Evolutionary conservation across 2,329 filamentous ascomycete species (phyloP), one percentile per base, ranked within the genome.

Genomic region (Xylariaceae sp.): DNA sequence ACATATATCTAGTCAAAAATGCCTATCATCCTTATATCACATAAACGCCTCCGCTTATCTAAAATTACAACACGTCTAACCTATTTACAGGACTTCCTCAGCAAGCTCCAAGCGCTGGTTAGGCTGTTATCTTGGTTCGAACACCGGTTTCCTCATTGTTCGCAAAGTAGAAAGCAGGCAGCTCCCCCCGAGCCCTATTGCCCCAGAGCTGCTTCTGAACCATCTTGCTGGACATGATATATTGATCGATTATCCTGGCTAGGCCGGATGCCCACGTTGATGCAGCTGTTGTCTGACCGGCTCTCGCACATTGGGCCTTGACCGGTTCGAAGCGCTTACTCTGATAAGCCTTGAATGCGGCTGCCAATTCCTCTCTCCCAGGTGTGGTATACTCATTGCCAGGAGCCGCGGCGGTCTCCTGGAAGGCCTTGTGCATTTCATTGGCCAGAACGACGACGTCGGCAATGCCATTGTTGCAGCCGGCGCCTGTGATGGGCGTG

Each of bases 371-470:
- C 16, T n/a, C 6, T 33, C 15, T 21, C 8, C n/a, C 13, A 6
- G 42, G 42, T 21, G 18, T 26, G n/a, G 24, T 23, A 30, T 30
- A 23, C 13, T 11, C 40, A 15, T 42, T 20, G 11, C 21, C 40
- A 7, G 40, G 10, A 15, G 15, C 9, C 9, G 13, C n/a, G 15
- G 42, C 13, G 33, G 42, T 10, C 29, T 9, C 36, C 16, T 24
- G 6, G 36, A 40, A 40, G 18, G 36, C 36, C 18, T 40, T 33
- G 42, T 41, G 36, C 21, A 50, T n/a, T 29, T 50, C 47, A 27
- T 50, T 50, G 16, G 39, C 21, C 37, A 50, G 21, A 4, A 15
- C 37, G 11, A 43, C 39, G 10, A 42, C 37, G 20, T 50, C 47
- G 4, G 13, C 23, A 4, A 50, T 42, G 7, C 37, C 47, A 21